Percentiles rank a stretch among this genome's conserved stretches.
phyloP scores from a whole-genome alignment of 257 asterid genomes.

The Penstemon newberryi region DNA sequence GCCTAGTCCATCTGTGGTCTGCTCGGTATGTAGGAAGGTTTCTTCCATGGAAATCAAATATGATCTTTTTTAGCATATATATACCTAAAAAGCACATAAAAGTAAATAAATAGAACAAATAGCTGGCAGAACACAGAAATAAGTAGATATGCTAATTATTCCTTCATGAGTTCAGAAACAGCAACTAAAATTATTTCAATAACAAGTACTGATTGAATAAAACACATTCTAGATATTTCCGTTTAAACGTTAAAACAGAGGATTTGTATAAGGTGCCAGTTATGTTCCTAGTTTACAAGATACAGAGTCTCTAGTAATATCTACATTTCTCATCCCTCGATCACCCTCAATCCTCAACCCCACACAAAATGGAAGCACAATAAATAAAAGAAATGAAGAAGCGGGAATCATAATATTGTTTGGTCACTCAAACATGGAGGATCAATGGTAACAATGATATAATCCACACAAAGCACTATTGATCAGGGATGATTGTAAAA shows the following conservation, averaged over 20 bases:
- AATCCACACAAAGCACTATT: background rate
- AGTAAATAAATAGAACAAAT: background rate
- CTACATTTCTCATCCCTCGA: conserved; percentile 9
- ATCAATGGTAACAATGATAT: background rate
- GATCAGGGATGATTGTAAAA: background rate
- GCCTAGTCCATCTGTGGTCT: conserved; percentile 28
- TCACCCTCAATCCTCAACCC: background rate
- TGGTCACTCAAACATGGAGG: background rate
- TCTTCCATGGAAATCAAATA: conserved; percentile 53
- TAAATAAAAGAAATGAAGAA: conserved; percentile 5
- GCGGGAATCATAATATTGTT: background rate
- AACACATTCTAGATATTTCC: background rate
- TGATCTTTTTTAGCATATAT: conserved; percentile 20
- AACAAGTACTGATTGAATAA: background rate
- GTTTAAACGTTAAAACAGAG: conserved; percentile 8
- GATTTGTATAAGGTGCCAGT: background rate
- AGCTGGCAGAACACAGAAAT: background rate
- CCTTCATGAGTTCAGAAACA: conserved; percentile 8
- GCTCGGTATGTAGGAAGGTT: conserved; percentile 39
- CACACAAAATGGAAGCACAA: background rate
- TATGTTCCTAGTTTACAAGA: conserved; percentile 2
- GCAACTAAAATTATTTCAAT: background rate
- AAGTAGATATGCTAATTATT: background rate
- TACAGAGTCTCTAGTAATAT: conserved; percentile 6
- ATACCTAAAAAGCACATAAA: conserved; percentile 14